phyloP scores from a whole-genome alignment of 129 eudicot species.

The Erigeron canadensis region DNA sequence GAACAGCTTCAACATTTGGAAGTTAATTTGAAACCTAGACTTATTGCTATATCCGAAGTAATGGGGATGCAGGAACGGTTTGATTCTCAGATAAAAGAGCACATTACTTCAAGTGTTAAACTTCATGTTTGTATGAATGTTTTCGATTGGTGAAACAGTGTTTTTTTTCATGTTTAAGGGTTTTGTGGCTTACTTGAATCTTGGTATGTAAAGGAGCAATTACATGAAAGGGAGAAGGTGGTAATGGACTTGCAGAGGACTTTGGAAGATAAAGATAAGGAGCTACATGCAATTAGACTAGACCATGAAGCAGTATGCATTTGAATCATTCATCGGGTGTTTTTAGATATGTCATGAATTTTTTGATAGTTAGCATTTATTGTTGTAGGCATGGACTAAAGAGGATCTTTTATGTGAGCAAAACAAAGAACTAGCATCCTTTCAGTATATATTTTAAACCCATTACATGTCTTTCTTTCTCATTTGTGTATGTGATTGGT shows the following conservation, averaged over 20 bases:
- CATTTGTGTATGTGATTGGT: not conserved
- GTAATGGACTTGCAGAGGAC: constrained; percentile 69
- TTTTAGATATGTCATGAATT: not conserved
- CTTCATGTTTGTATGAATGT: constrained; percentile 58
- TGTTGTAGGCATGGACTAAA: constrained; percentile 89
- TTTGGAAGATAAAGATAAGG: constrained; percentile 79
- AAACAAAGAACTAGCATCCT: constrained; percentile 70
- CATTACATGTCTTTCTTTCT: not conserved
- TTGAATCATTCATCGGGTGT: not conserved
- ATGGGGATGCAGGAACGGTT: constrained; percentile 62
- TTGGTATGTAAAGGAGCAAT: constrained; percentile 54
- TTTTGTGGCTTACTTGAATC: constrained; percentile 8
- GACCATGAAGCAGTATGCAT: constrained; percentile 72
- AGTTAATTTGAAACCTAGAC: constrained; percentile 66
- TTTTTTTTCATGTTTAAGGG: not conserved
- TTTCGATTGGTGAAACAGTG: not conserved
- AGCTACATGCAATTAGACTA: constrained; percentile 73
- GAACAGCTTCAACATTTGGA: constrained; percentile 86
- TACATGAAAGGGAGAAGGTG: constrained; percentile 71
- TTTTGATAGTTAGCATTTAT: not conserved
- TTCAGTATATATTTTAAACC: constrained; percentile 37
- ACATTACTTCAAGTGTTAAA: constrained; percentile 50
- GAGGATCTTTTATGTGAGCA: constrained; percentile 93
- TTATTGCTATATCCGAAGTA: constrained; percentile 71
- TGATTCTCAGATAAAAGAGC: constrained; percentile 77